phyloP scores from a whole-genome alignment of 495 filamentous ascomycete genomes.

The Niebla homalea region DNA sequence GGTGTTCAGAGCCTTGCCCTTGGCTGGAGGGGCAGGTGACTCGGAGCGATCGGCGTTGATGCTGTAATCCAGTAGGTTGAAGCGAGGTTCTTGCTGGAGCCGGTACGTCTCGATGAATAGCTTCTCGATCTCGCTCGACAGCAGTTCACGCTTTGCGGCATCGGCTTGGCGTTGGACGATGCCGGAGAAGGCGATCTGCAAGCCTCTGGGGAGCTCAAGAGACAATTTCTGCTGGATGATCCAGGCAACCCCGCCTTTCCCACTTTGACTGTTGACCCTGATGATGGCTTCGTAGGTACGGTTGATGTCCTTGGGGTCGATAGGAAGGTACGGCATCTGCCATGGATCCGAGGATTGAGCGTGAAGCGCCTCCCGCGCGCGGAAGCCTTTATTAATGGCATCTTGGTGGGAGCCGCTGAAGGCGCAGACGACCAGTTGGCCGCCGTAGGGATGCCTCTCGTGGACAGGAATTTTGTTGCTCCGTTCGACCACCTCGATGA shows the following conservation, averaged over 20 bases:
- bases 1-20: conserved; percentile 57
- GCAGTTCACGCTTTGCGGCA: conserved; percentile 62
- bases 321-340: conserved; percentile 79
- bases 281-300: conserved; percentile 96
- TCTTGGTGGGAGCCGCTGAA: conserved; percentile 93
- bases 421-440: conserved; percentile 74
- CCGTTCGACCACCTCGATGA: conserved; percentile 83
- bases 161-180: conserved; percentile 75
- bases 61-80: conserved; percentile 82
- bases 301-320: conserved; percentile 88
- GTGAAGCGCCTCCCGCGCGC: conserved; percentile 46
- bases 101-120: conserved; percentile 86
- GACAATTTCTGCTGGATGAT: conserved; percentile 78
- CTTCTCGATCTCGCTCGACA: conserved; percentile 64
- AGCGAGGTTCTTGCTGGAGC: conserved; percentile 55
- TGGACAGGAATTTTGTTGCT: conserved; percentile 93
- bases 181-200: conserved; percentile 83
- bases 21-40: conserved; percentile 56
- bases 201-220: conserved; percentile 81
- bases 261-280: conserved; percentile 90
- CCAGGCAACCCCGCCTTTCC: conserved; percentile 93
- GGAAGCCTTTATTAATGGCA: conserved; percentile 96
- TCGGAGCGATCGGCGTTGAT: conserved; percentile 74
- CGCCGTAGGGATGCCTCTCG: conserved; percentile 78
- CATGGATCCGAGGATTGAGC: conserved; percentile 48